Base-by-base conservation (phyloP, 2,329 filamentous ascomycete species). In the Pseudogymnoascus sp. region DNA sequence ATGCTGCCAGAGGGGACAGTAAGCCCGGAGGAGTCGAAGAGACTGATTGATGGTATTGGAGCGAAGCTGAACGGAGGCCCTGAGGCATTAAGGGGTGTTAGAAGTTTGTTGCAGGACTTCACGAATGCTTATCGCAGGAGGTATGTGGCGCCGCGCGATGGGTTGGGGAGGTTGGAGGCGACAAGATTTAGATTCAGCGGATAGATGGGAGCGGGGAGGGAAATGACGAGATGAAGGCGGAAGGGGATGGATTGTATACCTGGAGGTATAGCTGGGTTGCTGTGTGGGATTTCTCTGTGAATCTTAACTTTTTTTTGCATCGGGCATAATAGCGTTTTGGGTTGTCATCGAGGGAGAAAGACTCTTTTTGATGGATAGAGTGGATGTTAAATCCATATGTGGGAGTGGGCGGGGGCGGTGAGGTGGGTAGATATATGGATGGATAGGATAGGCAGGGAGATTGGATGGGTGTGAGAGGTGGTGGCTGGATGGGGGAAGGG, bases 101-200 rank as follows among this genome's bases (percentile, higher is more conserved):
- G 93, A 38, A 87, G 84, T 26, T 80, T 96, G 35, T 81, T 99
- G 63, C 94, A 97, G 77, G 95, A 99, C 75, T 99, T 99, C 73
- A 97, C 94, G 23, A 96, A 93, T 73, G 90, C 87, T 31, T 99
- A 99, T 75, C 86, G 95, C 60, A 83, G 95, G 72, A 84, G 95
- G 66, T 97, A 99, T 71, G 90, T 99, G 55, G 93, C 94, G n/a
- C 94, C 94, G 6, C 81, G 93, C 65, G 93, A 97, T 72, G 93
- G 93, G 0, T 79, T 97, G 43, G 93, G 93, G 3, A 83, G 91
- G 72, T 78, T 97, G 63, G 92, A 96, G 76, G 91, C 92, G 23
- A 86, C 88, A 21, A 85, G 90, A 66, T 97, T 97, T 78, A 88
- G 90, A 69, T 97, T 96, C 72, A 69, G 68, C 64, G 68, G 71